Conservation (phyloP, 495 filamentous ascomycete species). For the Amniculicola lignicola region DNA sequence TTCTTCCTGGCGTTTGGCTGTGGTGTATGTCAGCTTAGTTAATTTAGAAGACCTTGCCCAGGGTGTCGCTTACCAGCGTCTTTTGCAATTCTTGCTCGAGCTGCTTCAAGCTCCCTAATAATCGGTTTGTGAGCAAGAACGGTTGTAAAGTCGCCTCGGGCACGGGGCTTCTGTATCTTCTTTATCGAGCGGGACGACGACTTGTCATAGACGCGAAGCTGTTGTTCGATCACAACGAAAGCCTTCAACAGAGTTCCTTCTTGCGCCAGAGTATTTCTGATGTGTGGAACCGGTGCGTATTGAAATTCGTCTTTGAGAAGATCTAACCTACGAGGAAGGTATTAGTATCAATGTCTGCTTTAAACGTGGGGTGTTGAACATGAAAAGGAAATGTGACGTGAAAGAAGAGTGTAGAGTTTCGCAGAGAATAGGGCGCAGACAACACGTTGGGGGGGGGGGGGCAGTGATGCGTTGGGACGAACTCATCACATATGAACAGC, state of each 20-base stretch:
- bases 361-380: too few species aligned
- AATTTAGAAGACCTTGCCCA: not conserved
- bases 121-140: not conserved
- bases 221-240: conserved; percentile 46
- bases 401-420: too few species aligned
- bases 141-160: not conserved
- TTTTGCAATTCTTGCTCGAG: conserved; percentile 26
- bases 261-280: conserved; percentile 45
- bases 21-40: not conserved
- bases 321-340: conserved; percentile 19
- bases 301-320: conserved; percentile 50
- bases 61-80: conserved; percentile 22
- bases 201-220: conserved; percentile 38
- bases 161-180: not conserved
- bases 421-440: too few species aligned
- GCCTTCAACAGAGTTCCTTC: conserved; percentile 46
- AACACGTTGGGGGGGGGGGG: not conserved
- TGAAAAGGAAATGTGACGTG: too few species aligned
- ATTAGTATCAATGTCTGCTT: too few species aligned
- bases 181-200: not conserved
- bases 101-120: conserved; percentile 25
- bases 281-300: conserved; percentile 46
- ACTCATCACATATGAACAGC: conserved; percentile 1
- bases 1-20: conserved; percentile 19
- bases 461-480: not conserved